A percentile compares a stretch with the other conserved stretches of the same genome.
Evolutionary conservation across 768 basidiomycete genomes (phyloP).

Genomic region (Mycena belliarum): DNA sequence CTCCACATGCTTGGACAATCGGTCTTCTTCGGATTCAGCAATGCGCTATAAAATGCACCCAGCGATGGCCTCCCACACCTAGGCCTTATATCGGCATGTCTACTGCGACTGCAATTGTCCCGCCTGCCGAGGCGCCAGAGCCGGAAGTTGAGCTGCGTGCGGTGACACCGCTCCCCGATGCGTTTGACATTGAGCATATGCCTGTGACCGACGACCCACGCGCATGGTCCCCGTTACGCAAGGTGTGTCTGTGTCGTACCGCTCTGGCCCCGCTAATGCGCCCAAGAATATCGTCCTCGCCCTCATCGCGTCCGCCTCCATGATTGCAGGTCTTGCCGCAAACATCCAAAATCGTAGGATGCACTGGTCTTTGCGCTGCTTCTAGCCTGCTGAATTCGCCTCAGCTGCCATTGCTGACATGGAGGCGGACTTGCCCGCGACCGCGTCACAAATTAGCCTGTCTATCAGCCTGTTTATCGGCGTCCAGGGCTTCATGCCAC

Average conservation of each 20-base stretch:
- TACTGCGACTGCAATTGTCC: background rate
- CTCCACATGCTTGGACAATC: slow-evolving; percentile 9
- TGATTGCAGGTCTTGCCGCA: slow-evolving; percentile 57
- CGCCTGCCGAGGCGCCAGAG: background rate
- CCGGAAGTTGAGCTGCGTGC: background rate
- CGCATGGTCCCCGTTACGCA: slow-evolving; percentile 54
- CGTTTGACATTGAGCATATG: slow-evolving; percentile 51
- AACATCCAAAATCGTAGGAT: slow-evolving; percentile 67
- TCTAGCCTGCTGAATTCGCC: no score
- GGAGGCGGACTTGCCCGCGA: slow-evolving; percentile 59
- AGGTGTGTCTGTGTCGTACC: slow-evolving; percentile 37
- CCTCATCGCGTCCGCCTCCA: slow-evolving; percentile 52
- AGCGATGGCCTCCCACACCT: background rate
- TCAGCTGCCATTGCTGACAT: slow-evolving; percentile 66
- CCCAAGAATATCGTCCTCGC: slow-evolving; percentile 44
- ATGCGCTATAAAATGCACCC: background rate
- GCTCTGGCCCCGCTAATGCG: background rate
- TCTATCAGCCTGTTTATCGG: slow-evolving; percentile 73
- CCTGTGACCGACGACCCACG: slow-evolving; percentile 64
- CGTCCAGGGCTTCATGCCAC: slow-evolving; percentile 66
- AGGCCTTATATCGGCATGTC: background rate
- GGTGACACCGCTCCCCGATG: background rate
- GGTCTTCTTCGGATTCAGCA: slow-evolving; percentile 18
- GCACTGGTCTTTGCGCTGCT: background rate
- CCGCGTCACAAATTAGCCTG: slow-evolving; percentile 61